These are phyloP conservation scores for Ceratocystis smalleyi DNA, from an alignment of 2,329 filamentous ascomycete species.

Conservation along the genomic window DNA sequence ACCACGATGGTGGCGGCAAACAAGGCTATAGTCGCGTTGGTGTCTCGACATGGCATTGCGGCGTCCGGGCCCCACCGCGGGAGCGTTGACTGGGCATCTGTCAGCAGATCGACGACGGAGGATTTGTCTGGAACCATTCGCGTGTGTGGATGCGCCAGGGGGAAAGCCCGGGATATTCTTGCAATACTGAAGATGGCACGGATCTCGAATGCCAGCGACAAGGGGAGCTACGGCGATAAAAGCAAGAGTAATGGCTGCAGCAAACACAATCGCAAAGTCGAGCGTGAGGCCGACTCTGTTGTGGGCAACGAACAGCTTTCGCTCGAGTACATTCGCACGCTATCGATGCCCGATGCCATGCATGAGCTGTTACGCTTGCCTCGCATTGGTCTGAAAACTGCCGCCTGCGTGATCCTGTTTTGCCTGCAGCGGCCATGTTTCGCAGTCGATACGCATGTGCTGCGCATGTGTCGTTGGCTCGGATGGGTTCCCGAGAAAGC, in stretches of 20 bases:
- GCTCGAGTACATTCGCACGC: constrained; percentile 35
- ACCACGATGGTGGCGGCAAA: constrained; percentile 40
- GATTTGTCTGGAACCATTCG: constrained; percentile 56
- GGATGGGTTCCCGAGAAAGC: constrained; percentile 39
- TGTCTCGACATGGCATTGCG: constrained; percentile 46
- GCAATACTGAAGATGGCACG: constrained; percentile 52
- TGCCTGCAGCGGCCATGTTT: constrained; percentile 38
- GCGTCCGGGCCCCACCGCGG: constrained; percentile 49
- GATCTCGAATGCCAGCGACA: constrained; percentile 35
- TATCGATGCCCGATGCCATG: constrained; percentile 34
- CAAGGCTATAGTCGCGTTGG: constrained; percentile 49
- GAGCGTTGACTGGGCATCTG: constrained; percentile 60
- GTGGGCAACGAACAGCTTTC: constrained; percentile 26
- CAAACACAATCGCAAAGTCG: constrained; percentile 22
- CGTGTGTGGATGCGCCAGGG: constrained; percentile 51
- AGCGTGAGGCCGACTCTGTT: constrained; percentile 27
- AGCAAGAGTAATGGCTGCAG: background rate
- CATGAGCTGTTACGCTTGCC: constrained; percentile 34
- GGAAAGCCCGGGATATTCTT: constrained; percentile 60
- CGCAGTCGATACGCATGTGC: constrained; percentile 43
- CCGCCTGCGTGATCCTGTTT: constrained; percentile 42
- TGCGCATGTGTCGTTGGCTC: constrained; percentile 36
- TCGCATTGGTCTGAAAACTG: constrained; percentile 42
- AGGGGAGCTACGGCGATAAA: background rate
- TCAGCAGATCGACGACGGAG: constrained; percentile 41